phyloP scores from a whole-genome alignment of 1,139 yeast species.

The Candida dubliniensis region DNA sequence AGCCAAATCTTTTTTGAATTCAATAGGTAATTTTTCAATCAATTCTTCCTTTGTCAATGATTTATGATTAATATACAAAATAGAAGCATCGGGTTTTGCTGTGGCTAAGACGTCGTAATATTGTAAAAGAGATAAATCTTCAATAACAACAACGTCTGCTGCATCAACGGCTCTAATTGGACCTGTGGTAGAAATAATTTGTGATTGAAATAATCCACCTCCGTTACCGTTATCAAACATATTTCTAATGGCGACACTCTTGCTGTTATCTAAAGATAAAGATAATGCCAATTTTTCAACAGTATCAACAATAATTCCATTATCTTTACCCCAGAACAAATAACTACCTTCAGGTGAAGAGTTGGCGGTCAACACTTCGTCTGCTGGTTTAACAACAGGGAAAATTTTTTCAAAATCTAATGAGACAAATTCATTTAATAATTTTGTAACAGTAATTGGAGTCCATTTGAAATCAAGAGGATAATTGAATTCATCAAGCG shows the following conservation, averaged over 20 bases:
- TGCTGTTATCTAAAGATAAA: constrained; percentile 63
- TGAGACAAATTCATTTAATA: constrained; percentile 34
- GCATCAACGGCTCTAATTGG: constrained; percentile 46
- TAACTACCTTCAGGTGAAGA: constrained; percentile 50
- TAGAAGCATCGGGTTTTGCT: constrained; percentile 55
- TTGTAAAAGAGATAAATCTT: constrained; percentile 53
- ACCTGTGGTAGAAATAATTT: constrained; percentile 48
- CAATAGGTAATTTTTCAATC: constrained; percentile 51
- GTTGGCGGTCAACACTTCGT: constrained; percentile 36
- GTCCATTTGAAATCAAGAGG: constrained; percentile 59
- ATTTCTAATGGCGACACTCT: constrained; percentile 56
- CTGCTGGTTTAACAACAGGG: constrained; percentile 10
- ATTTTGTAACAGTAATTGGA: constrained; percentile 50
- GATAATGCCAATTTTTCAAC: constrained; percentile 71
- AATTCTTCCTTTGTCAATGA: constrained; percentile 41
- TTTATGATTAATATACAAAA: constrained; percentile 49
- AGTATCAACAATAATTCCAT: constrained; percentile 52
- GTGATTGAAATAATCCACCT: constrained; percentile 84
- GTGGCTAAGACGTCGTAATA: constrained; percentile 62
- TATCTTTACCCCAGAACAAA: constrained; percentile 70
- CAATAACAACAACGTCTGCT: constrained; percentile 66
- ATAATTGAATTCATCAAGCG: constrained; percentile 54
- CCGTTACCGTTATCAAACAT: constrained; percentile 68
- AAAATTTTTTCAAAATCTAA: constrained; percentile 27
- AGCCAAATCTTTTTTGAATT: constrained; percentile 57